Evolutionary conservation across 225 moss, liverwort and hornwort genomes (phyloP).

Genomic region (Sphagnum tenellum): DNA sequence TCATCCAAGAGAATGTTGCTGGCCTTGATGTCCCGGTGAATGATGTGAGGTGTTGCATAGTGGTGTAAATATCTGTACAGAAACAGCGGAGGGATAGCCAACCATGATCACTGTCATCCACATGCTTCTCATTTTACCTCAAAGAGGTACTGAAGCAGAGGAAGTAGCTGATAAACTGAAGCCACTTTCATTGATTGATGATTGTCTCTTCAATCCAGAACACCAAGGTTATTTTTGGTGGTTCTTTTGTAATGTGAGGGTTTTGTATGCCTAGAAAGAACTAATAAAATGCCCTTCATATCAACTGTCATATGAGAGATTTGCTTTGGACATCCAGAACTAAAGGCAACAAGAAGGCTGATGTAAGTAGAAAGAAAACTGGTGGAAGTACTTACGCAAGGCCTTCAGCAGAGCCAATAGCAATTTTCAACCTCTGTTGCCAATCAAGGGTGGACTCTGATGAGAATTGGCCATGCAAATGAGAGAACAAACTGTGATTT

Average conservation of each 20-base stretch:
- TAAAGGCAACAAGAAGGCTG: not conserved
- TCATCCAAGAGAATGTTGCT: constrained; percentile 82
- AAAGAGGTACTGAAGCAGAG: constrained; percentile 8
- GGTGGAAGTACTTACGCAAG: constrained; percentile 58
- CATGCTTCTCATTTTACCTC: not conserved
- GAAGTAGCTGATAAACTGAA: not conserved
- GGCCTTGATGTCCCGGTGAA: constrained; percentile 78
- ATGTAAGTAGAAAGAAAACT: not conserved
- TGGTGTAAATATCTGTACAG: constrained; percentile 83
- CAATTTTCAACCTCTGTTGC: constrained; percentile 73
- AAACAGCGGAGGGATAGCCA: too few relatives aligned
- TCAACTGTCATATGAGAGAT: not conserved
- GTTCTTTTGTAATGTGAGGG: too few relatives aligned
- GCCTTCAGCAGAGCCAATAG: constrained; percentile 79
- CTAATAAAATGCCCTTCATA: too few relatives aligned
- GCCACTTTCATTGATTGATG: too few relatives aligned
- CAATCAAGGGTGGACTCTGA: constrained; percentile 64
- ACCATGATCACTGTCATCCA: too few relatives aligned
- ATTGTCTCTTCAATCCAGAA: too few relatives aligned
- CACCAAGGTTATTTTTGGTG: too few relatives aligned
- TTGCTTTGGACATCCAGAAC: not conserved
- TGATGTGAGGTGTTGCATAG: constrained; percentile 71
- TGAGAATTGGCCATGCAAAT: constrained; percentile 81
- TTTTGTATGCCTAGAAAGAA: too few relatives aligned
- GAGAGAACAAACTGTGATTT: constrained; percentile 74